These are phyloP conservation scores for Handroanthus guayacan DNA, from an alignment of 257 asterid genomes.

Conservation along the genomic window DNA sequence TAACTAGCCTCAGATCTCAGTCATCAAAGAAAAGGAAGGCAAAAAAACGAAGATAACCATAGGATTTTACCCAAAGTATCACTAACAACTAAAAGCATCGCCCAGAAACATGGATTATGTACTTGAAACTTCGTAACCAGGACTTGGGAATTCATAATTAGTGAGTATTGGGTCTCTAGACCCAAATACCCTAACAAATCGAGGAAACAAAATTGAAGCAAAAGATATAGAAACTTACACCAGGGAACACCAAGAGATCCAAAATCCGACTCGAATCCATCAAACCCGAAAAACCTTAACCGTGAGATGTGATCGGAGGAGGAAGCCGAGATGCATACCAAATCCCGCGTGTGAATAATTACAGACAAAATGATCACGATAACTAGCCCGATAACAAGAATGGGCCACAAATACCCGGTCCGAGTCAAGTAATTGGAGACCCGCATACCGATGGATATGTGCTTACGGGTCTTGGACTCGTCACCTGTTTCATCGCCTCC, in stretches of 20 bases:
- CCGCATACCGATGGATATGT: constrained; percentile 53
- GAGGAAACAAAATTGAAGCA: neutral
- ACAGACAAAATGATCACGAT: constrained; percentile 56
- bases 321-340: constrained; percentile 87
- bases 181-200: constrained; percentile 23
- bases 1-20: constrained; percentile 34
- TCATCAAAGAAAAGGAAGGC: neutral
- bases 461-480: constrained; percentile 89
- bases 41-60: neutral
- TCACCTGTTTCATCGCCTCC: constrained; percentile 59
- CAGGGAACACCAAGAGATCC: constrained; percentile 99
- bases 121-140: neutral
- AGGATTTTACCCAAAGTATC: constrained; percentile 2
- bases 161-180: neutral
- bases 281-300: constrained; percentile 80
- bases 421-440: constrained; percentile 71
- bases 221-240: constrained; percentile 62
- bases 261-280: constrained; percentile 81
- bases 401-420: constrained; percentile 77
- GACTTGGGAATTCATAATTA: neutral
- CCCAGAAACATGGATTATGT: neutral
- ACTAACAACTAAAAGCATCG: constrained; percentile 2
- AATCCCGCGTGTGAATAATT: constrained; percentile 65
- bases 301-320: constrained; percentile 76
- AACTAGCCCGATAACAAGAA: constrained; percentile 57